phyloP scores from a whole-genome alignment of 2,329 filamentous ascomycete species.

The Aphanoascus verrucosus region DNA sequence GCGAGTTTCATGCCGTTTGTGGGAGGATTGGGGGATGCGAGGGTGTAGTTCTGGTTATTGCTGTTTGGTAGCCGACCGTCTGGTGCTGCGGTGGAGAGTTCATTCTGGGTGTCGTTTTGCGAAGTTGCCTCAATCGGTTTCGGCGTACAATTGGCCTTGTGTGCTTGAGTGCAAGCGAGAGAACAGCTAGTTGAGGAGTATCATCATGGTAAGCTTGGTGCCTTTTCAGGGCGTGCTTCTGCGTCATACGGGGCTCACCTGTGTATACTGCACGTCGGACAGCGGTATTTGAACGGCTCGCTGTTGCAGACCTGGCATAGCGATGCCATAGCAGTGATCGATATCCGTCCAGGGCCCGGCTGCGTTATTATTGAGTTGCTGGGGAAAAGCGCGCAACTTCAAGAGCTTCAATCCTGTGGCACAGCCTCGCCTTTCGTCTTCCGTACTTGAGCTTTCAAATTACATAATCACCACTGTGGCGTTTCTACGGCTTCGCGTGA shows the following conservation, averaged over 20 bases:
- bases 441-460: too few species aligned
- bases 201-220: slow-evolving; percentile 1
- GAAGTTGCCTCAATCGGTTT: slow-evolving; percentile 13
- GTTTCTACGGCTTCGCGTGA: too few species aligned
- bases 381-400: too few species aligned
- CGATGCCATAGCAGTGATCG: slow-evolving; percentile 7
- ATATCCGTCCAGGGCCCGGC: neutral
- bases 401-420: too few species aligned
- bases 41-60: neutral
- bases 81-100: neutral
- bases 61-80: neutral
- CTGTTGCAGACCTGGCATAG: slow-evolving; percentile 23
- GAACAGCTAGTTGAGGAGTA: slow-evolving; percentile 33
- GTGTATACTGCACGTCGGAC: slow-evolving; percentile 21
- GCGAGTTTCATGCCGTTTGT: slow-evolving; percentile 5
- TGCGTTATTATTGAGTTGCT: neutral
- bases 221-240: neutral
- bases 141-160: slow-evolving; percentile 35
- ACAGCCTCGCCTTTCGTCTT: too few species aligned
- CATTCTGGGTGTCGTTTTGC: slow-evolving; percentile 7
- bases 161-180: slow-evolving; percentile 35
- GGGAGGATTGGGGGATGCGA: neutral
- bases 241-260: slow-evolving; percentile 18
- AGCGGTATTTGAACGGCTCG: slow-evolving; percentile 25
- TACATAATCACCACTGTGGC: too few species aligned